Percentiles rank a stretch among this genome's conserved stretches.
phyloP scores from a whole-genome alignment of 2,329 filamentous ascomycete genomes.

The Beauveria australis region DNA sequence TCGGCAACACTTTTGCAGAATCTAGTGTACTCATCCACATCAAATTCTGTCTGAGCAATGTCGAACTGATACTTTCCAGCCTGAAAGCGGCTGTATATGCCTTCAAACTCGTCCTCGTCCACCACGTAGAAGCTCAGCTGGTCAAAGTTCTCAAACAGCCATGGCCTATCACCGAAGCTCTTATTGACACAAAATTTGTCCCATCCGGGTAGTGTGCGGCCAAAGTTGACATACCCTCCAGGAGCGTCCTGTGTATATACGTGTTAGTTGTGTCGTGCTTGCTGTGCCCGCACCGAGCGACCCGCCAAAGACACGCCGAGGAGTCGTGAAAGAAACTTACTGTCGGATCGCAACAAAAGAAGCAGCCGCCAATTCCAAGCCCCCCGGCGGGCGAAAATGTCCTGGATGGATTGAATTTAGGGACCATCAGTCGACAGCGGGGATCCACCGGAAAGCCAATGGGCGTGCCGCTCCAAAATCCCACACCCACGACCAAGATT shows the following conservation, averaged over 20 bases:
- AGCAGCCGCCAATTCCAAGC: constrained; percentile 24
- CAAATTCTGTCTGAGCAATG: constrained; percentile 19
- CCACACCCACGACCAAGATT: constrained; percentile 21
- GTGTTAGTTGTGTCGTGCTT: neutral
- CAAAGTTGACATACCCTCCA: constrained; percentile 28
- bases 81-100: constrained; percentile 18
- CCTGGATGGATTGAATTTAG: constrained; percentile 23
- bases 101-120: constrained; percentile 21
- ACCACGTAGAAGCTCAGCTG: constrained; percentile 24
- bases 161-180: constrained; percentile 22
- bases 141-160: constrained; percentile 29
- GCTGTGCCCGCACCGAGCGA: neutral
- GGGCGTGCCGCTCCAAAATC: constrained; percentile 29
- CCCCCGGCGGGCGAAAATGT: constrained; percentile 24
- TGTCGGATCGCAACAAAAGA: constrained; percentile 24
- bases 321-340: neutral
- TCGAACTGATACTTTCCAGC: constrained; percentile 22
- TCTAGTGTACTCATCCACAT: constrained; percentile 21
- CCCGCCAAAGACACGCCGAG: neutral
- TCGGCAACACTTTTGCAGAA: constrained; percentile 15
- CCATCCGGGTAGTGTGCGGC: constrained; percentile 22
- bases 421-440: constrained; percentile 15
- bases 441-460: constrained; percentile 13
- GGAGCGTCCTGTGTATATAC: constrained; percentile 19
- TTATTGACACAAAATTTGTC: constrained; percentile 23